These are phyloP conservation scores for Eucalyptus shirleyi DNA, from an alignment of 345 rosid species.

Conservation along the genomic window DNA sequence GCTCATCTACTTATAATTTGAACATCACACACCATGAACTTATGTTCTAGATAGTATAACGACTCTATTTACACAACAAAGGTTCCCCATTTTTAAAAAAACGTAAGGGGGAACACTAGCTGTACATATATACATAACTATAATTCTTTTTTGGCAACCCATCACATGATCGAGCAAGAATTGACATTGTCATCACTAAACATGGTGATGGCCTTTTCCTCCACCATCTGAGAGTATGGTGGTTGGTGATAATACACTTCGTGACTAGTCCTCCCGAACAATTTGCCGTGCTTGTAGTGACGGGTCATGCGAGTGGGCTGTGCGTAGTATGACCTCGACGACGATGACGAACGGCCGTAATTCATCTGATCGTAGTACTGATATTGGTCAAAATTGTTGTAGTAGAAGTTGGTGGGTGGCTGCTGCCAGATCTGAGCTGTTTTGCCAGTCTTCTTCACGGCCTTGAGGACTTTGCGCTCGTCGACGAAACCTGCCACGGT, in stretches of 20 bases:
- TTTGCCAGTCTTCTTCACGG: neutral
- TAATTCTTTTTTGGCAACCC: neutral
- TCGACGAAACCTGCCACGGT: neutral
- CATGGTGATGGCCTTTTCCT: neutral
- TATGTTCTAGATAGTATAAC: neutral
- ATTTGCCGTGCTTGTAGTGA: neutral
- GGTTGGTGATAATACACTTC: neutral
- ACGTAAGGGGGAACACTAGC: neutral
- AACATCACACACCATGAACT: neutral
- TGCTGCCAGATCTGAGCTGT: neutral
- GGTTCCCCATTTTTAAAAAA: neutral
- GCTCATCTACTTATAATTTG: neutral
- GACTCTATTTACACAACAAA: neutral
- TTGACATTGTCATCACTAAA: neutral
- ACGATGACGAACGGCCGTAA: neutral
- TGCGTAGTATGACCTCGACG: neutral
- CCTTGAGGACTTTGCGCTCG: neutral
- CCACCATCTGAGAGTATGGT: neutral
- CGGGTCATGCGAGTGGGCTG: neutral
- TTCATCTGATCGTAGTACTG: neutral
- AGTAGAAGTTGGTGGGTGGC: neutral
- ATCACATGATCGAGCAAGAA: conserved; percentile 1
- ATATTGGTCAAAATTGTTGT: neutral
- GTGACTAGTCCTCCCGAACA: neutral
- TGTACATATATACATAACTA: neutral